These are phyloP conservation scores for Phallus indusiatus DNA, from an alignment of 768 basidiomycete species.

Conservation along the genomic window DNA sequence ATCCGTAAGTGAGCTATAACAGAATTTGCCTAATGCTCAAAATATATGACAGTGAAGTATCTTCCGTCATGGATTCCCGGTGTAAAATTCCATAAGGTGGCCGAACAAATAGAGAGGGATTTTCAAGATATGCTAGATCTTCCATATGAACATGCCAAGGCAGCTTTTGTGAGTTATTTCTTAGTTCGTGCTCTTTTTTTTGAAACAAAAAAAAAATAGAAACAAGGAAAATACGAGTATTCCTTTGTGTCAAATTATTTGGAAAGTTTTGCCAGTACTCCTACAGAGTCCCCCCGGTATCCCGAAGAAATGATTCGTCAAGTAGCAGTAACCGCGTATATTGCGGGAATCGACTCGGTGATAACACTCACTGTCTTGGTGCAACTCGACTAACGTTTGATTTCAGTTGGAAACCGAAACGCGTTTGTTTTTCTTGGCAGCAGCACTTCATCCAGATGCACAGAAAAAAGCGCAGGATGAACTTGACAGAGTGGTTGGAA, in stretches of 20 bases:
- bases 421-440: slow-evolving; percentile 12
- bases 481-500: slow-evolving; percentile 14
- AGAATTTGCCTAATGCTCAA: background rate
- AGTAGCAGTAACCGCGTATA: background rate
- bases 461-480: slow-evolving; percentile 13
- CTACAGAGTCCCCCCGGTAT: background rate
- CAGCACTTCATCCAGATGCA: slow-evolving; percentile 18
- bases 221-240: slow-evolving; percentile 17
- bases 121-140: too few relatives aligned
- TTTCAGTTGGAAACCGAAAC: slow-evolving; percentile 4
- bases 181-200: background rate
- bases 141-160: too few relatives aligned
- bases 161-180: too few relatives aligned
- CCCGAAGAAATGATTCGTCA: slow-evolving; percentile 4
- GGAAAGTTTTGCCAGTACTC: background rate
- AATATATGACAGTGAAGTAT: slow-evolving; percentile 12
- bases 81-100: slow-evolving; percentile 18
- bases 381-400: background rate
- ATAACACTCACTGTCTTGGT: background rate
- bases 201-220: slow-evolving; percentile 7
- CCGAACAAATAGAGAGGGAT: background rate
- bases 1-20: slow-evolving; percentile 18
- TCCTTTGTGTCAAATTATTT: slow-evolving; percentile 16
- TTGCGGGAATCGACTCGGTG: slow-evolving; percentile 1
- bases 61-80: slow-evolving; percentile 21